Evolutionary conservation across 805 yeast species (phyloP).

Genomic region (Hanseniaspora nectarophila): DNA sequence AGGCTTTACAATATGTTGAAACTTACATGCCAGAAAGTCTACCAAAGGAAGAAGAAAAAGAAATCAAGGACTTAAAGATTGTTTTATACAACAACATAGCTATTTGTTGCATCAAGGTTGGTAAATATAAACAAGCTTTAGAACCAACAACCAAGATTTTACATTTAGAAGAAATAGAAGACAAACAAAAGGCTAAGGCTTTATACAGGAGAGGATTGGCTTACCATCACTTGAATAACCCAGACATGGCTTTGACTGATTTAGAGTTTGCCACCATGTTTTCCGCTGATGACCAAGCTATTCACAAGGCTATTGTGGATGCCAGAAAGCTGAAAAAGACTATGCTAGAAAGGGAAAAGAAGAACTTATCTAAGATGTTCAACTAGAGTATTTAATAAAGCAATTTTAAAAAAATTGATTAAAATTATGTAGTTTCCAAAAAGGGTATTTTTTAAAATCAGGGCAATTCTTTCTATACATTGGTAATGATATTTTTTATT

Average conservation of each 20-base stretch:
- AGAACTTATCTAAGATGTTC: slow-evolving; percentile 64
- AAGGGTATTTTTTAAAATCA: neutral
- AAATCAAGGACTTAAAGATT: slow-evolving; percentile 26
- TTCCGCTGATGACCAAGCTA: slow-evolving; percentile 63
- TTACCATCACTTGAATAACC: slow-evolving; percentile 47
- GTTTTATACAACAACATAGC: slow-evolving; percentile 57
- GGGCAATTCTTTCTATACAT: neutral
- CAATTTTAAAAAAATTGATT: neutral
- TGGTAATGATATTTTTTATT: neutral
- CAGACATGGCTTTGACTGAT: slow-evolving; percentile 55
- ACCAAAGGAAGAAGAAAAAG: slow-evolving; percentile 39
- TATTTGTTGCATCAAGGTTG: slow-evolving; percentile 55
- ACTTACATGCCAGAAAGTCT: slow-evolving; percentile 43
- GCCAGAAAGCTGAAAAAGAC: slow-evolving; percentile 41
- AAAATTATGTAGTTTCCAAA: neutral
- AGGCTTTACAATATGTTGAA: slow-evolving; percentile 56
- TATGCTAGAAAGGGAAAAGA: slow-evolving; percentile 57
- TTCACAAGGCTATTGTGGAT: slow-evolving; percentile 50
- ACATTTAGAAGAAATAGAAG: slow-evolving; percentile 42
- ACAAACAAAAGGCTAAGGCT: slow-evolving; percentile 68
- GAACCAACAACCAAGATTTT: slow-evolving; percentile 55
- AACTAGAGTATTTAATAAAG: neutral
- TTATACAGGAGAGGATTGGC: slow-evolving; percentile 77
- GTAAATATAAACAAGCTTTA: slow-evolving; percentile 42
- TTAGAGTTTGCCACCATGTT: slow-evolving; percentile 52